Base-by-base conservation (phyloP, 352 stramenopile genomes). In the Phytophthora pini region DNA sequence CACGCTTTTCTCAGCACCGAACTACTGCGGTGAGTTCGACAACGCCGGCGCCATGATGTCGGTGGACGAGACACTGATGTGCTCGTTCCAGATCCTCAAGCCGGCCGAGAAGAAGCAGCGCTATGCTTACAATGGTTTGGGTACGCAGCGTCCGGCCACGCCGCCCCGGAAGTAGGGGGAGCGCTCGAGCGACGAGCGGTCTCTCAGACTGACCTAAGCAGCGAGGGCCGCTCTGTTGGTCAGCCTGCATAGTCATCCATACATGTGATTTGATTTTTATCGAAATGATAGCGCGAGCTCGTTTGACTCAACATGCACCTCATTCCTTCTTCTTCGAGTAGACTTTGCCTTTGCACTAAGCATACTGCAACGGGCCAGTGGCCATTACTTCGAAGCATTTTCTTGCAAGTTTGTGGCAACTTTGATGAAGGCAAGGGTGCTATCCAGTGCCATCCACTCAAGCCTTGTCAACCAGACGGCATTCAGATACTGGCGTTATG, bases 1-100 rank as follows among this genome's bases (percentile, higher is more conserved):
- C 7, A 99, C 98, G n/a, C 88, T 99, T 32, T 99, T 99, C 70
- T 99, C 97, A 36, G 98, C 98, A 20, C 98, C 98, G 7, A 99
- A 99, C 80, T 99, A 99, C 78, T 99, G 98, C 78, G 98, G 98
- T 59, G 98, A 99, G 84, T 99, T 99, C 75, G 98, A 99, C 77
- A 99, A 99, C 74, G 97, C 98, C 27, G 98, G 97, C 45, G 86
- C 84, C 4, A 95, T 96, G 70, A 74, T 96, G 39, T 82, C 87
- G 24, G 84, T 95, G 10, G 86, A 93, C 68, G 84, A 92, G 69
- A 79, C 66, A n/a, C 82, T 95, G 48, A 77, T 71, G 51, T 95
- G 87, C 70, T 92, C 82, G 51, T 96, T 96, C 74, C 92, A 95
- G 70, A 85, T 96, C 52, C 75, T 95, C 24, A 92, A 92, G 65